Evolutionary conservation across 495 filamentous ascomycete genomes (phyloP).

Genomic region (Aspergillus hancockii): DNA sequence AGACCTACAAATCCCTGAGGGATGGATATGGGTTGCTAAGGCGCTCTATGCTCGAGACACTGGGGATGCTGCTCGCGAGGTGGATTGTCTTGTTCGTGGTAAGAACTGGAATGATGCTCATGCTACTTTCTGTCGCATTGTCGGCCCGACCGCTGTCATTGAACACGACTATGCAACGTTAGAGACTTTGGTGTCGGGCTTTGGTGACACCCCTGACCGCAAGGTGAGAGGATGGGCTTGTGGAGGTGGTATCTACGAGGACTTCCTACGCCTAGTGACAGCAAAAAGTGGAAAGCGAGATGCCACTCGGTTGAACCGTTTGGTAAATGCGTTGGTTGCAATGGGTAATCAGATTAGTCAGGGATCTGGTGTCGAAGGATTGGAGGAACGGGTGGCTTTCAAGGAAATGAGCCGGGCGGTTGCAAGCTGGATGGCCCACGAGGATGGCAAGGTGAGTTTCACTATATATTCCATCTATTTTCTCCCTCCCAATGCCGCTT

Average conservation of each 20-base stretch:
- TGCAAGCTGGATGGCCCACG: slow-evolving; percentile 60
- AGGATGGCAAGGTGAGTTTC: slow-evolving; percentile 59
- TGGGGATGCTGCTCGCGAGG: slow-evolving; percentile 64
- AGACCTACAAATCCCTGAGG: slow-evolving; percentile 64
- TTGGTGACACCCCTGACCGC: slow-evolving; percentile 53
- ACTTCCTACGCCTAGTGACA: slow-evolving; percentile 66
- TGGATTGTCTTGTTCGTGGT: slow-evolving; percentile 74
- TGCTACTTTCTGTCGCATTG: slow-evolving; percentile 70
- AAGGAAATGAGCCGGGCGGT: slow-evolving; percentile 63
- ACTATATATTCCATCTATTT: not conserved
- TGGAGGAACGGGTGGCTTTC: slow-evolving; percentile 79
- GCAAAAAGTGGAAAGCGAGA: slow-evolving; percentile 38
- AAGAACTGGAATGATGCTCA: slow-evolving; percentile 80
- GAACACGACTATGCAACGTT: slow-evolving; percentile 70
- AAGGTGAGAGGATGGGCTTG: slow-evolving; percentile 64
- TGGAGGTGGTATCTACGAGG: slow-evolving; percentile 79
- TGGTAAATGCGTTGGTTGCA: slow-evolving; percentile 64
- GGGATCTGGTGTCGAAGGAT: slow-evolving; percentile 57
- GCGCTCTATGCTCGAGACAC: slow-evolving; percentile 75
- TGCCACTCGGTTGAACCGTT: slow-evolving; percentile 50
- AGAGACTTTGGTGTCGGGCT: slow-evolving; percentile 63
- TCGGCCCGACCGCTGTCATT: slow-evolving; percentile 79
- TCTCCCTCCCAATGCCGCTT: not conserved
- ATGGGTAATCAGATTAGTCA: slow-evolving; percentile 57
- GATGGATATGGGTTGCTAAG: slow-evolving; percentile 86